Evolutionary conservation across 2,329 filamentous ascomycete genomes (phyloP).

Genomic region (Allantophomopsis lycopodina): DNA sequence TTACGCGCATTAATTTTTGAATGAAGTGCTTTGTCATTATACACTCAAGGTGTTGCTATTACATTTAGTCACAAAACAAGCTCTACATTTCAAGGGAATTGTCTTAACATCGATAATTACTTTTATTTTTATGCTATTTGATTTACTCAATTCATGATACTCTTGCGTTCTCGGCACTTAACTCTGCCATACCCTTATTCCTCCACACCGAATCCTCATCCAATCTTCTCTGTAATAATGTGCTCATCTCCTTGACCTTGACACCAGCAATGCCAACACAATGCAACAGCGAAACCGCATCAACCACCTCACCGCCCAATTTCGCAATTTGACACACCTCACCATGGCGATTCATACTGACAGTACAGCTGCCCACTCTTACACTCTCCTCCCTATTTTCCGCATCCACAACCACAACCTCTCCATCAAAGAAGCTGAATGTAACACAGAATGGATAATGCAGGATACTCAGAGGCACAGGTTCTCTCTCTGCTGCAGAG

Average conservation of each 20-base stretch:
- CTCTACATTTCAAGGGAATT: too few relatives aligned
- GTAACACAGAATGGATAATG: slow-evolving; percentile 88
- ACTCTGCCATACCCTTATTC: slow-evolving; percentile 65
- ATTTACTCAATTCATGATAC: background rate
- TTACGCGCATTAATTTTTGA: too few relatives aligned
- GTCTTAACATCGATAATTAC: too few relatives aligned
- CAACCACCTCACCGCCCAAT: slow-evolving; percentile 69
- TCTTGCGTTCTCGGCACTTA: slow-evolving; percentile 74
- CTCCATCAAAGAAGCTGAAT: slow-evolving; percentile 66
- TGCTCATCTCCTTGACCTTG: slow-evolving; percentile 71
- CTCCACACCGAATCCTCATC: slow-evolving; percentile 66
- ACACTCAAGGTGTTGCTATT: too few relatives aligned
- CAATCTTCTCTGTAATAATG: slow-evolving; percentile 58
- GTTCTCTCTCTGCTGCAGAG: slow-evolving; percentile 72
- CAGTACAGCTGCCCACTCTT: slow-evolving; percentile 57
- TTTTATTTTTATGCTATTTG: too few relatives aligned
- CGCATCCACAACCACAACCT: slow-evolving; percentile 59
- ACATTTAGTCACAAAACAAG: too few relatives aligned
- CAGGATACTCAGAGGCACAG: slow-evolving; percentile 78
- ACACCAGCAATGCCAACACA: slow-evolving; percentile 62
- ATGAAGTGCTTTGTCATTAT: too few relatives aligned
- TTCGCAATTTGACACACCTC: slow-evolving; percentile 90
- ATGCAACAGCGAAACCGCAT: slow-evolving; percentile 64
- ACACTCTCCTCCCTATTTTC: slow-evolving; percentile 66
- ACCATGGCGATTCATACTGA: slow-evolving; percentile 79